phyloP scores from a whole-genome alignment of 495 filamentous ascomycete genomes.

The Xylaria castorea region DNA sequence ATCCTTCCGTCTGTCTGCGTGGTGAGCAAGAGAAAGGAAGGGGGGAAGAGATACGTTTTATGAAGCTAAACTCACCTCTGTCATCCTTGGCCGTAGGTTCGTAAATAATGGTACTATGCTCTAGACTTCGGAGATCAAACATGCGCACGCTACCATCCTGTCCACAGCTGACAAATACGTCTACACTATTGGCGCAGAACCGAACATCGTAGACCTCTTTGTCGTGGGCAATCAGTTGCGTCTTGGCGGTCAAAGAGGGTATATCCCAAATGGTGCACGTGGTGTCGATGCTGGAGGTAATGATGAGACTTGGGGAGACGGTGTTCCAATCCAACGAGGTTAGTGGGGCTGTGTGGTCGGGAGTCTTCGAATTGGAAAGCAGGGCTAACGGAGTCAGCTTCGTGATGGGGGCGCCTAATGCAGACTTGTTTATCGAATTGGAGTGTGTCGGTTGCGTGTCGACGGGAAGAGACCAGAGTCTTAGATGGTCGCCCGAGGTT shows the following conservation, averaged over 20 bases:
- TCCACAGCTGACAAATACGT: constrained; percentile 97
- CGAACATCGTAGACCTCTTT: constrained; percentile 99
- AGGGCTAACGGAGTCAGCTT: constrained; percentile 94
- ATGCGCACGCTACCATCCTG: constrained; percentile 98
- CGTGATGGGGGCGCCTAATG: constrained; percentile 68
- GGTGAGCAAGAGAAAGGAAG: constrained; percentile 6
- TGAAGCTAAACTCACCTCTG: constrained; percentile 62
- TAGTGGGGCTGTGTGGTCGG: constrained; percentile 94
- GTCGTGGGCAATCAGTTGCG: constrained; percentile 97
- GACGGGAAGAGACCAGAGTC: constrained; percentile 87
- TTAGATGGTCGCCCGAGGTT: constrained; percentile 94
- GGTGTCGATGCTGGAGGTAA: constrained; percentile 98
- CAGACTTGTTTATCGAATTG: constrained; percentile 76
- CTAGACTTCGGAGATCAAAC: constrained; percentile 96
- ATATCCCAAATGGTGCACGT: constrained; percentile 99
- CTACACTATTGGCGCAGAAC: constrained; percentile 94
- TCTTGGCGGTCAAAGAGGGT: constrained; percentile 95
- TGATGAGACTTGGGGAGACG: constrained; percentile 93
- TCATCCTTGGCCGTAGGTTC: constrained; percentile 91
- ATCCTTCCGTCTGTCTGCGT: constrained; percentile 51
- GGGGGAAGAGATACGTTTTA: neutral
- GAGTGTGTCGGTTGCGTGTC: constrained; percentile 60
- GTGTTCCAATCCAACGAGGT: constrained; percentile 99
- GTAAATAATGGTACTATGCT: constrained; percentile 99
- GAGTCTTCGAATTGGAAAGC: constrained; percentile 96